These are phyloP conservation scores for Phytophthora pluvialis DNA, from an alignment of 352 stramenopile species.

Conservation along the genomic window DNA sequence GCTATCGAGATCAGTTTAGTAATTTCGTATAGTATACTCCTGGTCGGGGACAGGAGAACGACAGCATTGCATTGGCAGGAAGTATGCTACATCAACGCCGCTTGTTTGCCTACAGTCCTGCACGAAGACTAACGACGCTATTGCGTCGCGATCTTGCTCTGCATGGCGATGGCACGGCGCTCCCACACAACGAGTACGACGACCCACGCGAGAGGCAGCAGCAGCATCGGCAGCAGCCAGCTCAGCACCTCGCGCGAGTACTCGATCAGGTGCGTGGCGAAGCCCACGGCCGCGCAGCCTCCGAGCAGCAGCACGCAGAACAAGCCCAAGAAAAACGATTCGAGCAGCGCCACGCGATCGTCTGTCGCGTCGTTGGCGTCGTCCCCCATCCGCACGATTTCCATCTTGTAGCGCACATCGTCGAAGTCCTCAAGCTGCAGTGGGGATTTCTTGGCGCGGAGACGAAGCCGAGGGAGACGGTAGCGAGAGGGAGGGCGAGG, in stretches of 20 bases:
- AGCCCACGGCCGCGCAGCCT: conserved; percentile 44
- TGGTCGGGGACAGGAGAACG: conserved; percentile 1
- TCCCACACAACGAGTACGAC: conserved; percentile 60
- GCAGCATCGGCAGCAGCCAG: conserved; percentile 53
- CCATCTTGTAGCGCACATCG: conserved; percentile 66
- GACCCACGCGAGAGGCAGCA: conserved; percentile 57
- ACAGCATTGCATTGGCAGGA: too few relatives aligned
- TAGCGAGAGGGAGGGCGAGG: conserved; percentile 13
- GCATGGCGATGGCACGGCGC: conserved; percentile 19
- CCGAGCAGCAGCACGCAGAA: conserved; percentile 39
- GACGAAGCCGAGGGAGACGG: conserved; percentile 15
- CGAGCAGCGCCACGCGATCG: conserved; percentile 32
- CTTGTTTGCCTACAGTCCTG: too few relatives aligned
- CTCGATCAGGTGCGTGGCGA: conserved; percentile 43
- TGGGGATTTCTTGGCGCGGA: conserved; percentile 18
- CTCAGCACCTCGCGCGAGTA: conserved; percentile 43
- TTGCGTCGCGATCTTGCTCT: conserved; percentile 40
- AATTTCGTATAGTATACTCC: not conserved
- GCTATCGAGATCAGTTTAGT: not conserved
- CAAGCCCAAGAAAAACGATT: conserved; percentile 39
- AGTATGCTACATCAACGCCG: too few relatives aligned
- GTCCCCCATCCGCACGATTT: conserved; percentile 49
- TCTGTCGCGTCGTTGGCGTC: conserved; percentile 8
- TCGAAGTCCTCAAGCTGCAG: conserved; percentile 72
- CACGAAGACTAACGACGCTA: not conserved